Conservation (phyloP, 176 grass and related monocot genomes). For the Bothriochloa decipiens region DNA sequence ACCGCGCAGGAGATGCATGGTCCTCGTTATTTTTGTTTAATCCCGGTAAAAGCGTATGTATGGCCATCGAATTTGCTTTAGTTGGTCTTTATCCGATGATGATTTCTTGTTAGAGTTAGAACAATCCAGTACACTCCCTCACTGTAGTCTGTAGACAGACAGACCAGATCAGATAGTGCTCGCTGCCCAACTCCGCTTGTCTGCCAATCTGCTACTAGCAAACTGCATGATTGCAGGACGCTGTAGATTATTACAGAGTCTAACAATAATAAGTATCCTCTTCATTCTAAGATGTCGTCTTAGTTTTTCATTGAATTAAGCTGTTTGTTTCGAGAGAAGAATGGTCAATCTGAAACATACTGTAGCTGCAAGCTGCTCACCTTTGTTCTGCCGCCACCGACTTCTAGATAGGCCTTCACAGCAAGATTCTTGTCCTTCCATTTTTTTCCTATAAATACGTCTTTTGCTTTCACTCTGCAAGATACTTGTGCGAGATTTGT, state of each 20-base stretch:
- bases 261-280: no score
- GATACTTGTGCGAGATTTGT: background rate
- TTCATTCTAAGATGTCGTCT: no score
- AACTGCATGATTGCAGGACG: background rate
- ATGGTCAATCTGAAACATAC: no score
- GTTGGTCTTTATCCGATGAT: background rate
- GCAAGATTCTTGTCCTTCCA: slow-evolving; percentile 2
- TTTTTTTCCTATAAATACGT: background rate
- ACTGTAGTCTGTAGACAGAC: background rate
- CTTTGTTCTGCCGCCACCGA: background rate
- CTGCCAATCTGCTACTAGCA: background rate
- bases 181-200: slow-evolving; percentile 20
- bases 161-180: background rate
- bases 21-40: background rate
- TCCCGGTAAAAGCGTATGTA: background rate
- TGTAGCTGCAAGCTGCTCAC: background rate
- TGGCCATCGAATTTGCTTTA: background rate
- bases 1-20: background rate
- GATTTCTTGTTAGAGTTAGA: no score
- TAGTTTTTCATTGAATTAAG: no score
- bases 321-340: no score
- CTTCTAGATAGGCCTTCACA: slow-evolving; percentile 9
- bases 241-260: no score
- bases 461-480: background rate
- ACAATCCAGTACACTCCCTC: slow-evolving; percentile 23